These are phyloP conservation scores for Alnus rubra DNA, from an alignment of 306 rosid genomes.

Conservation along the genomic window DNA sequence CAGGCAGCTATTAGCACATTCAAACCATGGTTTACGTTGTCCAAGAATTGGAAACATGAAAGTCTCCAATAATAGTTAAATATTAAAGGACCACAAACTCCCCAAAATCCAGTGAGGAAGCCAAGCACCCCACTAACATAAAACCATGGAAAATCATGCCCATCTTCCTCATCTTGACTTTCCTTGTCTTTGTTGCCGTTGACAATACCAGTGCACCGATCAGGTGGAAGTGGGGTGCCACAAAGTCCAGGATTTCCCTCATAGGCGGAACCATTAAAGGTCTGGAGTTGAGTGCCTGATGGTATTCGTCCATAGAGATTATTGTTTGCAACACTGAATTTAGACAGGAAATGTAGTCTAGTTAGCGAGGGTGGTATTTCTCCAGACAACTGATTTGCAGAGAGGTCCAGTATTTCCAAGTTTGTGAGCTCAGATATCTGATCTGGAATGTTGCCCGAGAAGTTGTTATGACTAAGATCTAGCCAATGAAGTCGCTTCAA, in stretches of 20 bases:
- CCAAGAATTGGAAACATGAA: not conserved
- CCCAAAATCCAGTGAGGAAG: slow-evolving; percentile 10
- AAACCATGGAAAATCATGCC: not conserved
- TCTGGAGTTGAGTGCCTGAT: not conserved
- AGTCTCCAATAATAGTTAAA: not conserved
- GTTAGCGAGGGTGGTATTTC: too few relatives aligned
- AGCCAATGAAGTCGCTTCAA: too few relatives aligned
- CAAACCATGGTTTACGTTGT: not conserved
- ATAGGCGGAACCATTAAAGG: not conserved
- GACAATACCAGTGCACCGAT: too few relatives aligned
- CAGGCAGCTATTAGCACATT: not conserved
- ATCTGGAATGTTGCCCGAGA: too few relatives aligned
- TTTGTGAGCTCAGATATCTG: too few relatives aligned
- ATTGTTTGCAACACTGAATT: too few relatives aligned
- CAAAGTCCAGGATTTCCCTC: not conserved
- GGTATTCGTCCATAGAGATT: slow-evolving; percentile 7
- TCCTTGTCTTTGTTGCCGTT: not conserved
- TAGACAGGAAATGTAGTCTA: too few relatives aligned
- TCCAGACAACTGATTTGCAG: too few relatives aligned
- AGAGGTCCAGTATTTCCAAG: too few relatives aligned
- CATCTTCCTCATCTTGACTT: not conserved
- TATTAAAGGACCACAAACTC: not conserved
- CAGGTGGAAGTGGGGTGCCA: slow-evolving; percentile 5
- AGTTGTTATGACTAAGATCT: too few relatives aligned
- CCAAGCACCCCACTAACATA: not conserved